Percentiles rank a stretch among this genome's conserved stretches.
Conservation (phyloP, 164 flowering plant genomes). For the Magnolia changhungtana region DNA sequence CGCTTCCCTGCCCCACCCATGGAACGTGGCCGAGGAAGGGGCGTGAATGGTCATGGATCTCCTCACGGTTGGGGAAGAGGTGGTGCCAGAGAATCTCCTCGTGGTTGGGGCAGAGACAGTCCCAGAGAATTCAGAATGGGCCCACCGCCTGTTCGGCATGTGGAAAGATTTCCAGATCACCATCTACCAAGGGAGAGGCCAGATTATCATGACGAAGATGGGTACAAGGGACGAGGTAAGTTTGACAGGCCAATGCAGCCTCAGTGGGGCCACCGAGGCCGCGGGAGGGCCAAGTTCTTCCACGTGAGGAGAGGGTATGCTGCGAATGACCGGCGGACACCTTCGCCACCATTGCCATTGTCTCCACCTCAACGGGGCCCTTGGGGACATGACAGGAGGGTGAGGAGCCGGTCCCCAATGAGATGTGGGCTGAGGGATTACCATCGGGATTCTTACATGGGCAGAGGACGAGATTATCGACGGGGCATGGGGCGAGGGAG, state of each 20-base stretch:
- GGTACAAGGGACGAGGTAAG: conserved; percentile 49
- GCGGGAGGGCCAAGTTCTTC: conserved; percentile 47
- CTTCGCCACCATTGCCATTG: conserved; percentile 37
- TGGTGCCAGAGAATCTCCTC: conserved; percentile 63
- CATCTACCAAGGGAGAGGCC: conserved; percentile 45
- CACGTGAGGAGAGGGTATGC: conserved; percentile 50
- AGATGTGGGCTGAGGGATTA: conserved; percentile 50
- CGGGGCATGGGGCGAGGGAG: conserved; percentile 41
- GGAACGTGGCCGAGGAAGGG: conserved; percentile 60
- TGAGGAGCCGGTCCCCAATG: conserved; percentile 78
- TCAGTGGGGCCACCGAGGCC: conserved; percentile 53
- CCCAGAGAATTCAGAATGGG: conserved; percentile 54
- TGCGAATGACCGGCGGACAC: conserved; percentile 20
- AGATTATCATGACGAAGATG: conserved; percentile 45
- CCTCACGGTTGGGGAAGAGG: conserved; percentile 67
- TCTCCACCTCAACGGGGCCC: conserved; percentile 40
- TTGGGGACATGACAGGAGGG: conserved; percentile 62
- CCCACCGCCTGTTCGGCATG: conserved; percentile 50
- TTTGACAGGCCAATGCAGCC: conserved; percentile 51
- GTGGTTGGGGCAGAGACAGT: conserved; percentile 58
- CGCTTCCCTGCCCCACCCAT: conserved; percentile 56
- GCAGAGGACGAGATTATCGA: conserved; percentile 55
- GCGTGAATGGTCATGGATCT: conserved; percentile 60
- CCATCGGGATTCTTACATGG: conserved; percentile 46
- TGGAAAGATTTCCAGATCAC: conserved; percentile 59